Base-by-base conservation (phyloP, 495 filamentous ascomycete genomes). In the Geoglossum glabrum region DNA sequence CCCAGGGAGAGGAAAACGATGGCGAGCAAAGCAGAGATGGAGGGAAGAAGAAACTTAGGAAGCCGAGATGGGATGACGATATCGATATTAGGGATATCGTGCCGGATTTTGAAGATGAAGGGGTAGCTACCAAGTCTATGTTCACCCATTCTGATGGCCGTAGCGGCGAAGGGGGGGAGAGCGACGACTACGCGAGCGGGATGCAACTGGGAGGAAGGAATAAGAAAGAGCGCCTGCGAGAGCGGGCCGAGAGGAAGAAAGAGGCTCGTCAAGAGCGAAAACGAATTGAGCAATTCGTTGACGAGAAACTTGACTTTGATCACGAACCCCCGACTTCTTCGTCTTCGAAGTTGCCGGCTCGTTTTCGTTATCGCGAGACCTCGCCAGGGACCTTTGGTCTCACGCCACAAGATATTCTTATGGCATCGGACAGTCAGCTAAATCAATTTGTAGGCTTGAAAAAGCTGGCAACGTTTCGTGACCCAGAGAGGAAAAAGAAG, bases 1-100 rank as follows among this genome's bases (percentile, higher is more conserved):
- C 79, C 6, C 80, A 80, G 33, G 70, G 68, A 0, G 81, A 79
- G 4, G 73, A 59, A 1, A 40, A 59, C 3, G 17, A 4, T 45
- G 40, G 67, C 27, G 74, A 67, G n/a, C 64, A 65, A 15, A 65
- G 58, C 1, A 68, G 21, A 11, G 63, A 63, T 33, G 79, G 78
- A 63, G 73, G 71, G 61, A 77, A 75, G 61, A 80, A 77, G 59
- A 81, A 79, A 59, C 69, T 78, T 19, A 92, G 87, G 74, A 98
- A 98, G 74, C 92, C 92, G 21, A 86, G 81, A 57, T 98, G 89
- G 86, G 85, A 94, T 59, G 87, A 95, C 62, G 92, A 98, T 64
- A 95, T 97, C 64, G 89, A 95, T 64, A 96, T 97, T 71, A 84
- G 81, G 28, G 90, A 98, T 67, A 70, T 98, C 30, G 70, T 95